These are phyloP conservation scores for Zea mays DNA, from an alignment of 176 grass and related monocot genomes.

Conservation along the genomic window Zm-B73-REFERENCE-NAM-5.0 NC_050102.1:147951501-147952000, in stretches of 20 bases:
- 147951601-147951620: slow-evolving; percentile 13
- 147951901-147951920: not conserved
- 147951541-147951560: not conserved
- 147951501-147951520: not conserved
- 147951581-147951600: slow-evolving; percentile 25
- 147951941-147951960: not conserved
- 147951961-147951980: not conserved
- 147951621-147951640: slow-evolving; percentile 3
- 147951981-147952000: slow-evolving; percentile 11
- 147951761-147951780: not conserved
- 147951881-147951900: not conserved
- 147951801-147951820: not conserved
- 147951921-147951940: slow-evolving; percentile 8
- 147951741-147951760: not conserved
- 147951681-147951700: not conserved
- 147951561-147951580: slow-evolving; percentile 20
- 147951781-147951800: not conserved
- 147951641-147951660: slow-evolving; percentile 6
- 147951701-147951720: not conserved
- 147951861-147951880: not conserved
- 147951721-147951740: too few species aligned
- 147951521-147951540: not conserved
- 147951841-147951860: not conserved
- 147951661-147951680: slow-evolving; percentile 11
- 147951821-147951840: not conserved